Base-by-base conservation (phyloP, 139 green algal species). In the Auxenochlorella pyrenoidosa region DNA sequence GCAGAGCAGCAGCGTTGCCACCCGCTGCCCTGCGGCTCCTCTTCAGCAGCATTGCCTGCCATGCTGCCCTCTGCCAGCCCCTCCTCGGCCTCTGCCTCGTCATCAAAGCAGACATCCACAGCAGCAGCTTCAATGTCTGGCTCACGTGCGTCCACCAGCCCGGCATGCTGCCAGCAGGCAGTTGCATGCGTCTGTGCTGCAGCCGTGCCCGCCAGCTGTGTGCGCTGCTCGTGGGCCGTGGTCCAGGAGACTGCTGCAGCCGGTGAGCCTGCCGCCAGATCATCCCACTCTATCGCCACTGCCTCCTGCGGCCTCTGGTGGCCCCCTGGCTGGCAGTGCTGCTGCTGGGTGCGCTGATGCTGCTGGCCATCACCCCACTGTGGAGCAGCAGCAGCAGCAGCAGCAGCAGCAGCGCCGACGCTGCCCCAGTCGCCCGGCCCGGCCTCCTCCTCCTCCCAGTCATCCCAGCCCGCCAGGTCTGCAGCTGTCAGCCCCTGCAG, bases 391-490 rank as follows among this genome's bases (percentile, higher is more conserved):
- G n/a, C n/a, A n/a, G n/a, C n/a, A n/a, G n/a, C n/a, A n/a, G 24
- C 38, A 18, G 71, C 71, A 54, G 1, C 71, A 78, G 40, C 26
- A 22, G 28, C 28, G 3, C 24, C 28, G 21, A 21, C 73, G 5
- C 30, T 30, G 40, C 59, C 75, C 34, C 70, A 43, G 13, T 63
- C 16, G 54, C 2, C 54, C 3, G 12, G 54, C 54, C 54, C 54
- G 22, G 16, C 54, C 54, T 41, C 34, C 34, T 32, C 77, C 19
- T 68, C 77, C 51, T 85, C 63, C 80, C 80, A 85, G 41, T 85
- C 40, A 32, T 85, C 80, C 80, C 80, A 85, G 13, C 47, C 80
- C 0, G 18, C 80, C 63, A 85, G 58, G 38, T 85, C 80, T 43
- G 40, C 80, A 4, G 80, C 80, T 28, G 80, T 77, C 40, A 79